Evolutionary conservation across 768 basidiomycete species (phyloP).

Genomic region (Termitomyces sp.): DNA sequence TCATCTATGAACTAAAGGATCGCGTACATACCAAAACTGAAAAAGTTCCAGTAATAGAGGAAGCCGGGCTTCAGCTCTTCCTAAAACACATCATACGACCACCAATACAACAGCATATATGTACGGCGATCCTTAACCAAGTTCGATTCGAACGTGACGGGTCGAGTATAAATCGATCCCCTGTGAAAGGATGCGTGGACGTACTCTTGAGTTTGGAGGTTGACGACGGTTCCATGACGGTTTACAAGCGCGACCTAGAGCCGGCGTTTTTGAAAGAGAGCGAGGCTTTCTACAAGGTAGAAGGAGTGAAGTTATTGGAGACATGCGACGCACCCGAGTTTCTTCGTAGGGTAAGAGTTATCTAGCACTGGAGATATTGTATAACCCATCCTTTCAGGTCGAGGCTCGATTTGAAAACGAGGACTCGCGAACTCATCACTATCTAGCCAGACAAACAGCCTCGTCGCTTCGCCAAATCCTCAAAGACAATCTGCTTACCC

Average conservation of each 20-base stretch:
- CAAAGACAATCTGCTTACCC: slow-evolving; percentile 69
- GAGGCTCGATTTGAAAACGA: slow-evolving; percentile 82
- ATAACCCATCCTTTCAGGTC: slow-evolving; percentile 43
- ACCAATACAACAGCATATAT: slow-evolving; percentile 81
- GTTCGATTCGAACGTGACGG: slow-evolving; percentile 92
- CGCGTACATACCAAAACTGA: slow-evolving; percentile 77
- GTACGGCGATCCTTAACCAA: slow-evolving; percentile 79
- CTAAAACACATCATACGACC: slow-evolving; percentile 72
- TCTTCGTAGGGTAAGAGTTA: slow-evolving; percentile 61
- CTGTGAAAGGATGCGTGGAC: slow-evolving; percentile 85
- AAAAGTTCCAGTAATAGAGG: slow-evolving; percentile 75
- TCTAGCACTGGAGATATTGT: not conserved
- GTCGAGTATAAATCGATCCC: slow-evolving; percentile 85
- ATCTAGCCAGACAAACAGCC: slow-evolving; percentile 74
- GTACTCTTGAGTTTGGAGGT: slow-evolving; percentile 70
- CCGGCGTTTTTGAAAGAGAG: slow-evolving; percentile 77
- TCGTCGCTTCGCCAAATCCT: slow-evolving; percentile 69
- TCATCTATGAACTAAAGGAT: slow-evolving; percentile 55
- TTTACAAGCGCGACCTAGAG: slow-evolving; percentile 86
- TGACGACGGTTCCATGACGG: slow-evolving; percentile 44
- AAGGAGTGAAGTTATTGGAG: slow-evolving; percentile 67
- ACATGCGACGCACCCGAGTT: slow-evolving; percentile 81
- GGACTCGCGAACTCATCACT: slow-evolving; percentile 79
- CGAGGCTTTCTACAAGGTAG: slow-evolving; percentile 70
- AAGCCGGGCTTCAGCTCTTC: slow-evolving; percentile 82